phyloP scores from a whole-genome alignment of 257 asterid genomes.

The Parsonsia alboflavescens region DNA sequence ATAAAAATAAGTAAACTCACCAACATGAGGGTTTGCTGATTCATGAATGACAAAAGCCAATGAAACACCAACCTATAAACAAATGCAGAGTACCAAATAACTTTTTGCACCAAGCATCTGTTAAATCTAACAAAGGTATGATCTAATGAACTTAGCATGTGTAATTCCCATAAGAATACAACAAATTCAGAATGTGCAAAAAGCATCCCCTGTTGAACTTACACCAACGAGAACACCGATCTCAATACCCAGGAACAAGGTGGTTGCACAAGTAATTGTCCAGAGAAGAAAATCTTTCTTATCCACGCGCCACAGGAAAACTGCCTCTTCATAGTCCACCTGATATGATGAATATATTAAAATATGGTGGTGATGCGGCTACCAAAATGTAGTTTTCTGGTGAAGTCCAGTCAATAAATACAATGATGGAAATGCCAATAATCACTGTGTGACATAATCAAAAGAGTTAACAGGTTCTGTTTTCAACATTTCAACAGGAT shows the following conservation, averaged over 20 bases:
- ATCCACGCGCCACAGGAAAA: conserved; percentile 88
- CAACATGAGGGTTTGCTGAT: conserved; percentile 98
- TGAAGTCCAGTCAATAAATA: conserved; percentile 4
- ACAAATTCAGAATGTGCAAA: conserved; percentile 2
- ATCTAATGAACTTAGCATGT: not conserved
- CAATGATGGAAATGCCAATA: not conserved
- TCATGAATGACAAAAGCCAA: conserved; percentile 99
- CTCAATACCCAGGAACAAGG: conserved; percentile 95
- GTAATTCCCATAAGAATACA: not conserved
- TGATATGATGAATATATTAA: conserved; percentile 32
- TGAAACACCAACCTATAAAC: conserved; percentile 83
- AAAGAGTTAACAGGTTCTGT: not conserved
- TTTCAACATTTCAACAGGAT: not conserved
- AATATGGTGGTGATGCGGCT: too few species aligned
- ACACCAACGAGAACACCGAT: conserved; percentile 96
- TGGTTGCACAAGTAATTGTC: conserved; percentile 70
- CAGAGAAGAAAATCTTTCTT: conserved; percentile 91
- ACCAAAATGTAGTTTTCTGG: conserved; percentile 3
- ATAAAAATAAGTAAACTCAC: conserved; percentile 37
- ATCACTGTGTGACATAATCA: not conserved
- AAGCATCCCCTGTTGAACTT: conserved; percentile 25
- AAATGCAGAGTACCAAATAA: conserved; percentile 21
- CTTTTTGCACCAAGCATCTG: not conserved
- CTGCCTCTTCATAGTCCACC: conserved; percentile 97
- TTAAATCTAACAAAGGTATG: not conserved